These are phyloP conservation scores for Candida golubevii DNA, from an alignment of 805 yeast species.

Conservation along the genomic window DNA sequence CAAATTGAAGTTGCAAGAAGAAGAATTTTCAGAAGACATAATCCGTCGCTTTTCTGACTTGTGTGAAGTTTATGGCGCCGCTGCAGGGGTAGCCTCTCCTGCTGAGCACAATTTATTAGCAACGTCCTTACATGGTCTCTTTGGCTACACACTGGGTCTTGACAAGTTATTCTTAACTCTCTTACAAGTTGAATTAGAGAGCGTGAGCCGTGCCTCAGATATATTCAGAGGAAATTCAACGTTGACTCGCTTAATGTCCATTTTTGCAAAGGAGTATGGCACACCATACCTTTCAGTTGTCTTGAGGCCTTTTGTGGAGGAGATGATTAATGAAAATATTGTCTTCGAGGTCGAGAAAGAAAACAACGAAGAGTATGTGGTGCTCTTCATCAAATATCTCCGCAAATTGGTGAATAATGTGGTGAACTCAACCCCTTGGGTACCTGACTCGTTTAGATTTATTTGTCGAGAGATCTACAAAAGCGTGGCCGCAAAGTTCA, in stretches of 20 bases:
- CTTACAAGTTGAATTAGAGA: conserved; percentile 57
- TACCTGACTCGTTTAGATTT: conserved; percentile 70
- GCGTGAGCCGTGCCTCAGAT: conserved; percentile 61
- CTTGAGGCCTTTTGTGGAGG: conserved; percentile 53
- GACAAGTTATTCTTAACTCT: conserved; percentile 50
- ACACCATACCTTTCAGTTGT: conserved; percentile 49
- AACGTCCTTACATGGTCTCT: conserved; percentile 54
- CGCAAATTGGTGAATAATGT: conserved; percentile 56
- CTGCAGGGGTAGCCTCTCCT: conserved; percentile 61
- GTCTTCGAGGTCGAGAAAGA: conserved; percentile 63
- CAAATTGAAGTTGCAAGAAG: conserved; percentile 18
- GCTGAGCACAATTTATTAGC: conserved; percentile 70
- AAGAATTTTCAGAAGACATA: conserved; percentile 26
- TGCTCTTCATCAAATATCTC: conserved; percentile 53
- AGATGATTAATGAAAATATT: conserved; percentile 45
- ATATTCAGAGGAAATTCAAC: conserved; percentile 77
- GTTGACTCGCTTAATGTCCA: conserved; percentile 70
- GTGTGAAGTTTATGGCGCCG: conserved; percentile 45
- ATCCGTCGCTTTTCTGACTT: conserved; percentile 28
- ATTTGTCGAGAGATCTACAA: conserved; percentile 64
- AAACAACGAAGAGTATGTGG: conserved; percentile 32
- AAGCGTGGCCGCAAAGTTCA: conserved; percentile 56
- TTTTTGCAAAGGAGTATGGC: conserved; percentile 69
- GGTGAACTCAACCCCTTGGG: conserved; percentile 45
- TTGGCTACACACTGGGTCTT: conserved; percentile 33